Percentiles rank a stretch among this genome's conserved stretches.
These are phyloP conservation scores for Abrus precatorius DNA, from an alignment of 306 rosid genomes.

Conservation along the genomic window DNA sequence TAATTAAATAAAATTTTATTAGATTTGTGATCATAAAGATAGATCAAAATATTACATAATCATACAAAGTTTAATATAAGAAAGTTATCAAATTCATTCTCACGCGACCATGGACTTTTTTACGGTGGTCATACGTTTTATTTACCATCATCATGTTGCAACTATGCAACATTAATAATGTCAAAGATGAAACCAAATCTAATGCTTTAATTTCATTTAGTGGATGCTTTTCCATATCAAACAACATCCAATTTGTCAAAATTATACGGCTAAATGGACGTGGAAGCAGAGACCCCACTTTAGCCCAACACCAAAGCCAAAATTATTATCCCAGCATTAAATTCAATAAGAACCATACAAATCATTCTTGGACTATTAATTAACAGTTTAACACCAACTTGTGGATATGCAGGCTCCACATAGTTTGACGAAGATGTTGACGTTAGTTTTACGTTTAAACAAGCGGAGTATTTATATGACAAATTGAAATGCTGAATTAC, in stretches of 20 bases:
- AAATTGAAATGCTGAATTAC: neutral
- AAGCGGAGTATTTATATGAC: neutral
- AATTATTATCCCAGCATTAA: neutral
- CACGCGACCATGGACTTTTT: slow-evolving; percentile 9
- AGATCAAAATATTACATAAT: neutral
- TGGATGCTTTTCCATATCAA: slow-evolving; percentile 28
- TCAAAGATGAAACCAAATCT: slow-evolving; percentile 18
- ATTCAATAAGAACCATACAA: slow-evolving; percentile 22
- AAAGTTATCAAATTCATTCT: neutral
- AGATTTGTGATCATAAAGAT: too few relatives aligned
- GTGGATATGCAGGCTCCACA: slow-evolving; percentile 42
- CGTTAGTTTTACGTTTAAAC: slow-evolving; percentile 43
- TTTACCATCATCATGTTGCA: neutral
- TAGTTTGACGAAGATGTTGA: slow-evolving; percentile 7
- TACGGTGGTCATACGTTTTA: slow-evolving; percentile 19
- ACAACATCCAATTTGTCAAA: slow-evolving; percentile 37
- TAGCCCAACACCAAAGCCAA: neutral
- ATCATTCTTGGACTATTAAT: slow-evolving; percentile 32
- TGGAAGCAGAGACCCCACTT: slow-evolving; percentile 40
- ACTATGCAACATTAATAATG: neutral
- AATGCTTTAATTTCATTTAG: neutral
- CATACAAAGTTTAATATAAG: neutral
- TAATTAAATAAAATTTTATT: too few relatives aligned
- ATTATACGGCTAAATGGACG: slow-evolving; percentile 19
- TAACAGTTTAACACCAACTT: slow-evolving; percentile 34